Conservation (phyloP, 2,329 filamentous ascomycete genomes). For the Clonostachys chloroleuca region DNA sequence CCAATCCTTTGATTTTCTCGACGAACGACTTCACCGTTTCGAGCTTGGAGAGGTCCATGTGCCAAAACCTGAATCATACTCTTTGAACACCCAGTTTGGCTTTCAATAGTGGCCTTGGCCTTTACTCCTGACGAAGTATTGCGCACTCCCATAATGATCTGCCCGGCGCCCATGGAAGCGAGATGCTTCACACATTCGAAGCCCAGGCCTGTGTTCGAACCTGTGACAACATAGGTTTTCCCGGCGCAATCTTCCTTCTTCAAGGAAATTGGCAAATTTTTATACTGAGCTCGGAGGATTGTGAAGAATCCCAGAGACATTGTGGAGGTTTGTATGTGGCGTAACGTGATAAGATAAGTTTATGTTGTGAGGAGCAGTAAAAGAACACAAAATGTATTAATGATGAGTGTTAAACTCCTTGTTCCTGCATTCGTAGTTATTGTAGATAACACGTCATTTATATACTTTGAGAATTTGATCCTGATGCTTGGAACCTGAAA, state of each 20-base stretch:
- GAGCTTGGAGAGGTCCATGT: constrained; percentile 34
- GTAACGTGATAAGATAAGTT: too few species aligned
- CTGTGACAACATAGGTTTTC: constrained; percentile 33
- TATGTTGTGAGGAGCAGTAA: too few species aligned
- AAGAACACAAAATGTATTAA: too few species aligned
- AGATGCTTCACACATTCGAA: constrained; percentile 35
- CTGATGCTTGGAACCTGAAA: too few species aligned
- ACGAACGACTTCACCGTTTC: constrained; percentile 28
- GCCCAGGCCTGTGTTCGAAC: constrained; percentile 34
- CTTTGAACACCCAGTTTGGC: constrained; percentile 10
- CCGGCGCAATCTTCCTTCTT: constrained; percentile 19
- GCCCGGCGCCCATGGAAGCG: constrained; percentile 26
- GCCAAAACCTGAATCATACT: constrained; percentile 37
- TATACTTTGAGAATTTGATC: too few species aligned
- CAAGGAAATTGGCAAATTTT: constrained; percentile 3
- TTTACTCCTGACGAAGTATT: constrained; percentile 8
- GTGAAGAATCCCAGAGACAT: too few species aligned
- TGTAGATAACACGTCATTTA: too few species aligned
- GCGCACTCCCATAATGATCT: constrained; percentile 37
- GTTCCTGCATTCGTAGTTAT: too few species aligned
- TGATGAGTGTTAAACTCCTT: too few species aligned
- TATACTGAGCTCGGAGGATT: background rate
- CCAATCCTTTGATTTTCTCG: constrained; percentile 5
- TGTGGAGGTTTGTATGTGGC: too few species aligned
- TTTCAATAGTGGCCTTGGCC: constrained; percentile 17